A percentile compares a stretch with the other conserved stretches of the same genome.
Evolutionary conservation across 2,329 filamentous ascomycete species (phyloP).

Genomic region (Phialophora verrucosa): DNA sequence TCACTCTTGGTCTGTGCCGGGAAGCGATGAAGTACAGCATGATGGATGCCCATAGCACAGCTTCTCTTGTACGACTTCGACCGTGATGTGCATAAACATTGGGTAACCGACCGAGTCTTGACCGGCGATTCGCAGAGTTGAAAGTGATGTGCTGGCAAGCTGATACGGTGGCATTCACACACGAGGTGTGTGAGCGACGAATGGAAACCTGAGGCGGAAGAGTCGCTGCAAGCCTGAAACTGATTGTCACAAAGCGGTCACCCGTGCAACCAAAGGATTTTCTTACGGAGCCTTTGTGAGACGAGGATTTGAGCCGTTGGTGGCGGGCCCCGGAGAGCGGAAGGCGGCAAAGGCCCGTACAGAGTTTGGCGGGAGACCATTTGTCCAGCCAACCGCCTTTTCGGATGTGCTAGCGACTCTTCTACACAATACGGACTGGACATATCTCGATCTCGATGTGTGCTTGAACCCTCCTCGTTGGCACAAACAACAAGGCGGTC

Average conservation of each 20-base stretch:
- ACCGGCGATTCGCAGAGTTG: slow-evolving; percentile 22
- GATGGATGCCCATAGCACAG: not conserved
- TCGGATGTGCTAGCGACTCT: not conserved
- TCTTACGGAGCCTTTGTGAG: slow-evolving; percentile 2
- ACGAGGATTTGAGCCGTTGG: slow-evolving; percentile 8
- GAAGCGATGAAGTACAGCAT: slow-evolving; percentile 1
- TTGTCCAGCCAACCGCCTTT: slow-evolving; percentile 35
- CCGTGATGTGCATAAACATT: slow-evolving; percentile 2
- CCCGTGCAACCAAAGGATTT: slow-evolving; percentile 23
- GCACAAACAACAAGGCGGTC: slow-evolving; percentile 25
- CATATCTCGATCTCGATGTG: not conserved
- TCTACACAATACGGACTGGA: not conserved
- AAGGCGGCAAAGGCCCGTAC: slow-evolving; percentile 33
- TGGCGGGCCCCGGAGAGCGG: slow-evolving; percentile 11
- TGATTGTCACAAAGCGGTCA: slow-evolving; percentile 24
- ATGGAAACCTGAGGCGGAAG: slow-evolving; percentile 8
- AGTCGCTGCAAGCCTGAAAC: slow-evolving; percentile 21
- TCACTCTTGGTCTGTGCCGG: not conserved
- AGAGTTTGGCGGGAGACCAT: slow-evolving; percentile 18
- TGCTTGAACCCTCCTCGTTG: slow-evolving; percentile 7
- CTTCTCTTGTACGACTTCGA: not conserved
- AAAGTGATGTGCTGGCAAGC: slow-evolving; percentile 31
- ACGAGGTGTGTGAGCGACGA: slow-evolving; percentile 16
- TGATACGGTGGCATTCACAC: slow-evolving; percentile 14
- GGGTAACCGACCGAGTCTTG: not conserved